Percentiles rank a stretch among this genome's conserved stretches.
phyloP scores from a whole-genome alignment of 768 basidiomycete genomes.

The Calocera cornea region DNA sequence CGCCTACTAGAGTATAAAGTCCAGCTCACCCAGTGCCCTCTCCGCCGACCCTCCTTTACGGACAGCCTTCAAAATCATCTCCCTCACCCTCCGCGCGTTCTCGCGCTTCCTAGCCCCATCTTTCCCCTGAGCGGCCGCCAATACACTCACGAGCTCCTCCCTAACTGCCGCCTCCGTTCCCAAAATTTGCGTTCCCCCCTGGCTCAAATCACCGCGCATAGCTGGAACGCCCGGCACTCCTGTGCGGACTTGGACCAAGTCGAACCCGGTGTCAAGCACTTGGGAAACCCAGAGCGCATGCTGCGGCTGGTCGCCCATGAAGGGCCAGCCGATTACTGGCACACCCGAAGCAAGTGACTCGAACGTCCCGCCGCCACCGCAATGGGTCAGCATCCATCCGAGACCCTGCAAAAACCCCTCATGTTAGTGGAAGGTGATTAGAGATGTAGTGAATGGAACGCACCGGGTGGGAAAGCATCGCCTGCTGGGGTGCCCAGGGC shows the following conservation, averaged over 20 bases:
- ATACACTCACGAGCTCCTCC: slow-evolving; percentile 13
- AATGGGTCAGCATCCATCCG: slow-evolving; percentile 21
- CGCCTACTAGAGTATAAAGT: neutral
- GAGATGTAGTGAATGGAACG: too few species aligned
- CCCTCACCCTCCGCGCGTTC: slow-evolving; percentile 12
- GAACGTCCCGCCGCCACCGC: slow-evolving; percentile 19
- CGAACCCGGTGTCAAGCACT: slow-evolving; percentile 14
- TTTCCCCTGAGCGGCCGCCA: slow-evolving; percentile 16
- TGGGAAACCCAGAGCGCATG: slow-evolving; percentile 17
- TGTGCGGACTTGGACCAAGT: slow-evolving; percentile 17
- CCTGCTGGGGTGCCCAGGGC: slow-evolving; percentile 20
- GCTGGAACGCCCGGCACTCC: too few species aligned
- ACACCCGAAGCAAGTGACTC: slow-evolving; percentile 18
- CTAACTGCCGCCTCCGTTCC: slow-evolving; percentile 17
- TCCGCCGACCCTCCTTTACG: slow-evolving; percentile 9
- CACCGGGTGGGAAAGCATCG: slow-evolving; percentile 19
- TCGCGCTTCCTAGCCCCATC: slow-evolving; percentile 19
- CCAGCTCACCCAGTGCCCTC: neutral
- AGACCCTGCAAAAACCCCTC: too few species aligned
- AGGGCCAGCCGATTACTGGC: slow-evolving; percentile 22
- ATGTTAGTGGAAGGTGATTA: too few species aligned
- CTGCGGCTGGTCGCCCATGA: slow-evolving; percentile 18
- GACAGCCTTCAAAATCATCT: slow-evolving; percentile 4
- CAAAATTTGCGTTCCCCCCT: neutral
- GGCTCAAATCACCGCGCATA: too few species aligned